Conservation (phyloP, 768 basidiomycete species). For the Mycena filopes region DNA sequence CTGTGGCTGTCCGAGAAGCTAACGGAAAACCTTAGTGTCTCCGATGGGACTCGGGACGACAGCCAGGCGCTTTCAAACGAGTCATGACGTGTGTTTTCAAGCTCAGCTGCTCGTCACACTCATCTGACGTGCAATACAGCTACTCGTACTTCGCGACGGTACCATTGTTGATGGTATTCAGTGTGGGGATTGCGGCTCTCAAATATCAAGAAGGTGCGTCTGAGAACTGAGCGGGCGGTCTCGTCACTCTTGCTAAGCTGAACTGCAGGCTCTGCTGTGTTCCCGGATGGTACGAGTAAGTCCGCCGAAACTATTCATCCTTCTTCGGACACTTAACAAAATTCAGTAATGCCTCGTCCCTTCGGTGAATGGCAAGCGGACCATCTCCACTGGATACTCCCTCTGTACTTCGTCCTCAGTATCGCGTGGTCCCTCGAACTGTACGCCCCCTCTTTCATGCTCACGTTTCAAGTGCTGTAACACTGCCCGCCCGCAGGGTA, state of each 20-base stretch:
- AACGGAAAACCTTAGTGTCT: slow-evolving; percentile 53
- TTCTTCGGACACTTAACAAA: slow-evolving; percentile 11
- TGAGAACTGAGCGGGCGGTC: background rate
- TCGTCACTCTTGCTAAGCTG: background rate
- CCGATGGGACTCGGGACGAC: slow-evolving; percentile 78
- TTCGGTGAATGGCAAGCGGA: slow-evolving; percentile 57
- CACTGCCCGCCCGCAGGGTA: slow-evolving; percentile 58
- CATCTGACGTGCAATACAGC: slow-evolving; percentile 44
- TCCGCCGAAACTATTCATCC: slow-evolving; percentile 23
- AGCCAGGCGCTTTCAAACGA: slow-evolving; percentile 87
- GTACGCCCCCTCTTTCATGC: slow-evolving; percentile 52
- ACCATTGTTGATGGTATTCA: slow-evolving; percentile 72
- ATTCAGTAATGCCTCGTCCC: slow-evolving; percentile 67
- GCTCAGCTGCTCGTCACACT: slow-evolving; percentile 1
- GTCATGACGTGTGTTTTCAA: slow-evolving; percentile 82
- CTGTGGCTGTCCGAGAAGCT: background rate
- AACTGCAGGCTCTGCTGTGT: slow-evolving; percentile 51
- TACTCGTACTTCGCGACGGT: slow-evolving; percentile 85
- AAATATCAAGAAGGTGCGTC: slow-evolving; percentile 79
- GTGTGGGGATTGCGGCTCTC: slow-evolving; percentile 66
- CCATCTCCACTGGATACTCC: slow-evolving; percentile 68
- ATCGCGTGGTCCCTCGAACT: slow-evolving; percentile 82
- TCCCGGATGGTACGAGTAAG: slow-evolving; percentile 48
- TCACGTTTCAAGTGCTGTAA: slow-evolving; percentile 4
- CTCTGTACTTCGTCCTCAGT: slow-evolving; percentile 77